Percentiles rank a stretch among this genome's conserved stretches.
phyloP scores from a whole-genome alignment of 2,329 filamentous ascomycete species.

The Colletotrichum melonis region DNA sequence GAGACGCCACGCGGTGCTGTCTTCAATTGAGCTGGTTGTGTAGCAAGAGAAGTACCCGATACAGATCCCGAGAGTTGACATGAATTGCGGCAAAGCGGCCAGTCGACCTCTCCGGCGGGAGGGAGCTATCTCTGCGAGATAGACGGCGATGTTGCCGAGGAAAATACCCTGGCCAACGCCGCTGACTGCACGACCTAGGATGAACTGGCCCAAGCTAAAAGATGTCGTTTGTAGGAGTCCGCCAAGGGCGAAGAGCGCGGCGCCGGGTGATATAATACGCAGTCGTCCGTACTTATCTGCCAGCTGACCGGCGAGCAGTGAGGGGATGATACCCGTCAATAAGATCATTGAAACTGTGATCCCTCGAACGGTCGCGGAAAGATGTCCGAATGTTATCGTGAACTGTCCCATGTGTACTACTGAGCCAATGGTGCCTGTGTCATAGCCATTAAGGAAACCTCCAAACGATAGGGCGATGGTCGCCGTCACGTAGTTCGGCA shows the following conservation, averaged over 20 bases:
- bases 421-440: slow-evolving; percentile 49
- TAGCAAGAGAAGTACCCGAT: slow-evolving; percentile 72
- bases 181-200: slow-evolving; percentile 65
- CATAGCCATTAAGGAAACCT: slow-evolving; percentile 50
- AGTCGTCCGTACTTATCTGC: slow-evolving; percentile 63
- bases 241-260: slow-evolving; percentile 63
- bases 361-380: slow-evolving; percentile 65
- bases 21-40: slow-evolving; percentile 55
- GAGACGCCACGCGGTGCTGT: slow-evolving; percentile 65
- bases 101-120: slow-evolving; percentile 60
- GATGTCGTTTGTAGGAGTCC: slow-evolving; percentile 63
- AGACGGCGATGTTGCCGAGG: slow-evolving; percentile 66
- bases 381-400: slow-evolving; percentile 51
- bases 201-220: slow-evolving; percentile 60
- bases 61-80: slow-evolving; percentile 61
- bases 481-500: slow-evolving; percentile 47
- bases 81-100: slow-evolving; percentile 63
- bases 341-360: slow-evolving; percentile 70
- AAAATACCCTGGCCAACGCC: slow-evolving; percentile 70
- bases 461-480: slow-evolving; percentile 45
- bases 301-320: slow-evolving; percentile 67
- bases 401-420: slow-evolving; percentile 48
- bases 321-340: slow-evolving; percentile 66
- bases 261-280: slow-evolving; percentile 56
- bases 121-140: slow-evolving; percentile 72